Percentiles rank a stretch among this genome's conserved stretches.
Evolutionary conservation across 225 moss, liverwort and hornwort genomes (phyloP).

Genomic region (Pseudisothecium myosuroides): DNA sequence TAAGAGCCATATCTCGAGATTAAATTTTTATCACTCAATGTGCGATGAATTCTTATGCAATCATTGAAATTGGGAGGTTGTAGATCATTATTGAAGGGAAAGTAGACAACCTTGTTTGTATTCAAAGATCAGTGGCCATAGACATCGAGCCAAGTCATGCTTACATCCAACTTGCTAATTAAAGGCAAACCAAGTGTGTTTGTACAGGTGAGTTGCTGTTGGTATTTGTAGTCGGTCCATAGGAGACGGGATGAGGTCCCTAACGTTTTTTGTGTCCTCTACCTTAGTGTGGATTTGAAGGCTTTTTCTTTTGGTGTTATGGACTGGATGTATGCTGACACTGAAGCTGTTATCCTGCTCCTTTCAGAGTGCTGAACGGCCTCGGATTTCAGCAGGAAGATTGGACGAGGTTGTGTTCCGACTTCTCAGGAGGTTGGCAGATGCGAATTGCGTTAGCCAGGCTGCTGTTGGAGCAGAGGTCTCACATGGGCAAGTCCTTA

Average conservation of each 20-base stretch:
- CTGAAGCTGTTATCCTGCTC: background rate
- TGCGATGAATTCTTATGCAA: background rate
- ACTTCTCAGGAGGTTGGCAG: constrained; percentile 99
- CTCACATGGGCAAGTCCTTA: constrained; percentile 79
- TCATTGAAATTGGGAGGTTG: background rate
- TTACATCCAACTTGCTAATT: background rate
- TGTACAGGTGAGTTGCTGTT: background rate
- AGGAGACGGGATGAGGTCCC: background rate
- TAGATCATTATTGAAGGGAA: background rate
- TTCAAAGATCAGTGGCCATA: background rate
- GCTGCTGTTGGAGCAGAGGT: constrained; percentile 75
- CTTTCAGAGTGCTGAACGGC: constrained; percentile 79
- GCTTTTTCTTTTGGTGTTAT: background rate
- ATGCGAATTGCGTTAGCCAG: constrained; percentile 97
- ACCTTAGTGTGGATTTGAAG: background rate
- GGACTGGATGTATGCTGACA: background rate
- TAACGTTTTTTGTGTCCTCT: background rate
- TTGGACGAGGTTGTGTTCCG: constrained; percentile 77
- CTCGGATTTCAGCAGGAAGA: constrained; percentile 89
- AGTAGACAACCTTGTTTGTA: background rate
- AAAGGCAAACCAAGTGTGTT: background rate
- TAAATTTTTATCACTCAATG: background rate
- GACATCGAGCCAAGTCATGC: background rate
- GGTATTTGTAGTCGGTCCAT: background rate
- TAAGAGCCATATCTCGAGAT: background rate